A percentile compares a stretch with the other conserved stretches of the same genome.
These are phyloP conservation scores for Rhizopogon vulgaris DNA, from an alignment of 768 basidiomycete species.

Conservation along the genomic window DNA sequence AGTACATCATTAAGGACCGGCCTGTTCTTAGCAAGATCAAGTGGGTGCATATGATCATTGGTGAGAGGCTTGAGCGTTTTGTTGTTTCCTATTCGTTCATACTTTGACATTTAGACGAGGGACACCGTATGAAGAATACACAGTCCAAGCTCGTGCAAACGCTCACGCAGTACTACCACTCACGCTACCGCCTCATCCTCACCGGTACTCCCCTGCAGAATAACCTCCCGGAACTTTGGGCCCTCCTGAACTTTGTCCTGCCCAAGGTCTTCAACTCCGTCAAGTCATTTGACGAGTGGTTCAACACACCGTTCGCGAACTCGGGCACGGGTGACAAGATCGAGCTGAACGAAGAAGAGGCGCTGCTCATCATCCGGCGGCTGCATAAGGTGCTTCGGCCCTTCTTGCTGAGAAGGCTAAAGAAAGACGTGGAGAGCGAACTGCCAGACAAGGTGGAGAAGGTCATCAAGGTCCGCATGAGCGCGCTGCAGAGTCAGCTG, in stretches of 20 bases:
- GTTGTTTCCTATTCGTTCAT: background rate
- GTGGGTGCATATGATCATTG: slow-evolving; percentile 98
- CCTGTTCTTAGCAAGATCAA: slow-evolving; percentile 83
- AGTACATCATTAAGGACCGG: slow-evolving; percentile 98
- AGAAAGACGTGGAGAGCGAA: slow-evolving; percentile 96
- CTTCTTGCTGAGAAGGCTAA: slow-evolving; percentile 86
- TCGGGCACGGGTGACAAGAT: slow-evolving; percentile 98
- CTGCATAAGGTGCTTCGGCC: slow-evolving; percentile 93
- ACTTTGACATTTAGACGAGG: slow-evolving; percentile 59
- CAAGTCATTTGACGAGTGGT: slow-evolving; percentile 99
- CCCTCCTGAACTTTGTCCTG: slow-evolving; percentile 89
- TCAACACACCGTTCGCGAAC: slow-evolving; percentile 98
- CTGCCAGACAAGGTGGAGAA: slow-evolving; percentile 97
- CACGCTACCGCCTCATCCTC: slow-evolving; percentile 87
- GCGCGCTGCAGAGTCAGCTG: slow-evolving; percentile 82
- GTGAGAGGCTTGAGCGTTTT: slow-evolving; percentile 29
- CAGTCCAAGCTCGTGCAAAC: slow-evolving; percentile 87
- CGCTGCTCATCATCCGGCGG: slow-evolving; percentile 92
- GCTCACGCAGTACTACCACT: slow-evolving; percentile 87
- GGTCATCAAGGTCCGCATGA: slow-evolving; percentile 95
- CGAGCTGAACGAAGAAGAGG: slow-evolving; percentile 99
- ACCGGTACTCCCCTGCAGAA: slow-evolving; percentile 96
- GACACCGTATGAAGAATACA: slow-evolving; percentile 97
- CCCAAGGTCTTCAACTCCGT: slow-evolving; percentile 98
- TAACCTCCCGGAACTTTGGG: slow-evolving; percentile 94